Evolutionary conservation across 768 basidiomycete genomes (phyloP), one percentile per base, ranked within the genome.

Genomic region (Russula dissimulans): DNA sequence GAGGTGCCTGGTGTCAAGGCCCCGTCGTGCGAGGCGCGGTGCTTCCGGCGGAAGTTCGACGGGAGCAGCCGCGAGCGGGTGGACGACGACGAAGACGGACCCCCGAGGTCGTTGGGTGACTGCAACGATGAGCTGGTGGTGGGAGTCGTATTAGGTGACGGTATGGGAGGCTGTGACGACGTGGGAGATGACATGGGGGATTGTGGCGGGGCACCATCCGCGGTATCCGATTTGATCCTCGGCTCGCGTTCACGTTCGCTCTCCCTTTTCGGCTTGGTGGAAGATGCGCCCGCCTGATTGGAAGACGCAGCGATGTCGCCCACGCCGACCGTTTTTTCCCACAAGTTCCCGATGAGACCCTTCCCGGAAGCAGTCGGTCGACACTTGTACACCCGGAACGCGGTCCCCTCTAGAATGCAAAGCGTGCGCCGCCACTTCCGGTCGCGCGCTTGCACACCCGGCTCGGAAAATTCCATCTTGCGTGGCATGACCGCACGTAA

Each of bases 341-440:
- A 91, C 87, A 87, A 88, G 61, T 82, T 81, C 62, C 81, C 83
- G 49, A 89, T 70, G 36, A 65, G 59, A 38, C 68, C 64, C 47
- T 74, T 76, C n/a, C 79, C 76, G 4, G 78, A 79, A 12, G 78
- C 81, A 29, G 75, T 74, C 0, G 74, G 70, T 39, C 76, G 75
- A 58, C 75, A 81, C 61, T 79, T 79, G 71, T 90, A 92, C 59
- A 97, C 78, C 65, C 82, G 81, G 70, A 98, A 84, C 63, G 79
- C 77, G n/a, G 97, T 97, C 48, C 97, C 97, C 68, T 97, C 91
- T 31, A 99, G 74, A 67, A 95, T 89, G 69, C 91, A 90, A 65
- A 94, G 78, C 53, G 88, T 84, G 52, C 89, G 78, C 61, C 89
- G 81, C 97, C 97, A 99, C 69, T 92, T 91, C 48, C 97, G 78